phyloP scores from a whole-genome alignment of 176 grass and related monocot genomes.

The Triticum aestivum region IWGSC_CS_RefSeq_v2.1 NC_057808.1:560104481-560104980 shows the following conservation, averaged over 20 bases:
- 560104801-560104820: background rate
- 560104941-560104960: background rate
- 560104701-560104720: background rate
- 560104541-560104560: constrained; percentile 54
- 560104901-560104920: constrained; percentile 54
- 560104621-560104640: background rate
- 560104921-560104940: background rate
- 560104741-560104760: background rate
- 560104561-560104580: constrained; percentile 47
- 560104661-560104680: background rate
- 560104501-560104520: constrained; percentile 54
- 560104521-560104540: constrained; percentile 96
- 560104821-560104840: background rate
- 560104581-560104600: constrained; percentile 68
- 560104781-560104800: background rate
- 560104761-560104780: background rate
- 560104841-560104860: constrained; percentile 8
- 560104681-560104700: background rate
- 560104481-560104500: constrained; percentile 31
- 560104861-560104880: constrained; percentile 4
- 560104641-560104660: background rate
- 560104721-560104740: background rate
- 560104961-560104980: constrained; percentile 5
- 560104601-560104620: constrained; percentile 44
- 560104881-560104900: background rate